Conservation (phyloP, 148 eudicot species). For the Diospyros lotus region DNA sequence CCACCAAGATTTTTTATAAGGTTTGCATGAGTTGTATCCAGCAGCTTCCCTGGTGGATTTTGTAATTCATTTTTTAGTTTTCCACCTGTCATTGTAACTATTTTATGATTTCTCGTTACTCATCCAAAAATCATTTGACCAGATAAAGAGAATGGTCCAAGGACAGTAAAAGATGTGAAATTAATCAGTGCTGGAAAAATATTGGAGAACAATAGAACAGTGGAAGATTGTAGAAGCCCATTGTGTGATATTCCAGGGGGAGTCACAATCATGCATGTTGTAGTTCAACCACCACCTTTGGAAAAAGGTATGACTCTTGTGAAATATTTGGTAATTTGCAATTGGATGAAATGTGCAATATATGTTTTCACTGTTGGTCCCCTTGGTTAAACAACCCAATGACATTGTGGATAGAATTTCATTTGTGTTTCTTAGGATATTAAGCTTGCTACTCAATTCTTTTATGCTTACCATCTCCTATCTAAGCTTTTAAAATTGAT, state of each 20-base stretch:
- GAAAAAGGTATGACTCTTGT: conserved; percentile 38
- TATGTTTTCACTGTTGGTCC: neutral
- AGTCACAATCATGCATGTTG: conserved; percentile 60
- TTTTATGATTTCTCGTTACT: neutral
- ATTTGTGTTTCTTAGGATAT: neutral
- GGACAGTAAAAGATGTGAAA: conserved; percentile 54
- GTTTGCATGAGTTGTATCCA: too few species aligned
- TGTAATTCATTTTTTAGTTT: neutral
- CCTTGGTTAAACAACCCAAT: neutral
- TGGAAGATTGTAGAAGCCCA: conserved; percentile 53
- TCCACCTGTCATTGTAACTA: neutral
- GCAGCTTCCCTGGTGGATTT: too few species aligned
- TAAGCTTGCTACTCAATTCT: neutral
- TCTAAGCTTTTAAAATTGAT: neutral
- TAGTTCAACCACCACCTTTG: conserved; percentile 49
- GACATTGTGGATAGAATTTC: neutral
- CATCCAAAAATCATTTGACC: conserved; percentile 11
- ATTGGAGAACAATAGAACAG: conserved; percentile 55
- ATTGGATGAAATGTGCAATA: too few species aligned
- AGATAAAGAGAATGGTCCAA: conserved; percentile 60
- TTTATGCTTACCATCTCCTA: neutral
- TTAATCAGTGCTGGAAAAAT: conserved; percentile 57
- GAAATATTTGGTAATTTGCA: neutral
- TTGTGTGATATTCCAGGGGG: conserved; percentile 57
- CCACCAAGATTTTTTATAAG: too few species aligned